A percentile compares a stretch with the other conserved stretches of the same genome.
Conservation (phyloP, 139 green algal genomes). For the Picochlorum sp. region DNA sequence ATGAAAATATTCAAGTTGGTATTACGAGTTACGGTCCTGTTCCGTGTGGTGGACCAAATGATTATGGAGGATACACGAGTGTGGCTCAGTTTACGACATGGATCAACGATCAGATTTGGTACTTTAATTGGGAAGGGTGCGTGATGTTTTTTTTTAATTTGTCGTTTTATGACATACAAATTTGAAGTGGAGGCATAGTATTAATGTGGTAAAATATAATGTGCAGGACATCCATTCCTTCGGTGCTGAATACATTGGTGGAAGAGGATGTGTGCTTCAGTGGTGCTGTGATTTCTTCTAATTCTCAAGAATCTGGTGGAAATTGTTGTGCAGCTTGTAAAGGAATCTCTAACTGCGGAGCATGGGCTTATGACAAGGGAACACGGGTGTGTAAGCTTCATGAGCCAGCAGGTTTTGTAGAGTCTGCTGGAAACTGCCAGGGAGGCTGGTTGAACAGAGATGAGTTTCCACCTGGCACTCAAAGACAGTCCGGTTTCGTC, state of each 20-base stretch:
- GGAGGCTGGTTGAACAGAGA: slow-evolving; percentile 1
- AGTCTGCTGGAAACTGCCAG: background rate
- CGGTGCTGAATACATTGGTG: background rate
- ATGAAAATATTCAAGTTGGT: slow-evolving; percentile 2
- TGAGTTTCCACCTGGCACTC: background rate
- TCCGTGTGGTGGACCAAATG: background rate
- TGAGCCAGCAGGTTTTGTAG: background rate
- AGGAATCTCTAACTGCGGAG: background rate
- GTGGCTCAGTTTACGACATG: background rate
- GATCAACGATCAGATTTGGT: slow-evolving; percentile 1
- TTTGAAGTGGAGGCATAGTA: no score
- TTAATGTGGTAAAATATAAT: background rate
- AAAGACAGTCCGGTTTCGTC: background rate
- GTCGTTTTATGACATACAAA: no score
- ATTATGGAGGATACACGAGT: background rate
- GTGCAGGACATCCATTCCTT: background rate
- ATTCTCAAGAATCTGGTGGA: background rate
- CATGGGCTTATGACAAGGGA: background rate
- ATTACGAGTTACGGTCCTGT: slow-evolving; percentile 1
- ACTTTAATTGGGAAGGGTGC: slow-evolving; percentile 1
- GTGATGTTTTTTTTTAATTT: background rate
- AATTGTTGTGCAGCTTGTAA: slow-evolving; percentile 1
- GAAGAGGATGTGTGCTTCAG: background rate
- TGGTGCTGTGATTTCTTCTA: background rate
- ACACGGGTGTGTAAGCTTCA: background rate